phyloP scores from a whole-genome alignment of 73 alveolate genomes.

The Paramecium pentaurelia region DNA sequence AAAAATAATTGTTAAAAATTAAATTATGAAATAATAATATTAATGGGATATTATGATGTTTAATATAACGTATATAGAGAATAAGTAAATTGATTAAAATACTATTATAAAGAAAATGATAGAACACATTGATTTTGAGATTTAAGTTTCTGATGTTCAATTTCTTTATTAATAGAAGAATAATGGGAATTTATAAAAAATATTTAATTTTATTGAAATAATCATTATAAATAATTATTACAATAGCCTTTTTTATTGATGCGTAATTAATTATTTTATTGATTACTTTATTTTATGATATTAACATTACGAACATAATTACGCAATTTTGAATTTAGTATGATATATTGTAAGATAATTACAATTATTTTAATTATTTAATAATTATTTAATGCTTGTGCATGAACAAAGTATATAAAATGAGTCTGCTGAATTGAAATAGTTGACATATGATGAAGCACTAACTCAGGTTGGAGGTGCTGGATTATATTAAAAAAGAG shows the following conservation, averaged over 20 bases:
- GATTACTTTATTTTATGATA: neutral
- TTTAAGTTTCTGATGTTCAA: neutral
- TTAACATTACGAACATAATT: neutral
- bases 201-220: neutral
- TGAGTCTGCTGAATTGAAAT: neutral
- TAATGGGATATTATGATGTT: neutral
- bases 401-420: neutral
- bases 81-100: neutral
- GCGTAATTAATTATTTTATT: neutral
- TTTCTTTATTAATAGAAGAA: neutral
- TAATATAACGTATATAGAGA: neutral
- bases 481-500: slow-evolving; percentile 39
- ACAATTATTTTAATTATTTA: neutral
- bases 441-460: slow-evolving; percentile 56
- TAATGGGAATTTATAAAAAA: neutral
- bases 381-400: neutral
- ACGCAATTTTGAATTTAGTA: neutral
- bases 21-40: neutral
- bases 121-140: neutral
- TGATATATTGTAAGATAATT: neutral
- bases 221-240: too few species aligned
- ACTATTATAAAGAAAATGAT: neutral
- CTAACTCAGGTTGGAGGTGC: slow-evolving; percentile 51
- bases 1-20: neutral
- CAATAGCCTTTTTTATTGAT: neutral